Conservation (phyloP, 2,329 filamentous ascomycete species). For the Fusarium phyllophilum region DNA sequence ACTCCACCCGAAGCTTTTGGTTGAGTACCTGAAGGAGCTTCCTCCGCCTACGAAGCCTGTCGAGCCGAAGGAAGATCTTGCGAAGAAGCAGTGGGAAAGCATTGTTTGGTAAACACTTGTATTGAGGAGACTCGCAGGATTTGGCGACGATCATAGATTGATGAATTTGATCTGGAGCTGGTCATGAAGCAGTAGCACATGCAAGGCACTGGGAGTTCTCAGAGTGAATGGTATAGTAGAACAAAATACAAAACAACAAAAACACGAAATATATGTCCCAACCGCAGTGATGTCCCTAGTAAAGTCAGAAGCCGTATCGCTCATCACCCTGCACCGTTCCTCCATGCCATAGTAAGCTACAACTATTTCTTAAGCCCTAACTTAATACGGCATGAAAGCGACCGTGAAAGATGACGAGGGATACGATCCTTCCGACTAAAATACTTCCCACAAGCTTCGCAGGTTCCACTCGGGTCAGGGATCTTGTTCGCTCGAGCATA, state of each 20-base stretch:
- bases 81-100: not conserved
- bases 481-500: slow-evolving; percentile 5
- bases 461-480: not conserved
- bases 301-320: not conserved
- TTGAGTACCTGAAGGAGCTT: slow-evolving; percentile 4
- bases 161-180: not conserved
- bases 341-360: not conserved
- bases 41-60: not conserved
- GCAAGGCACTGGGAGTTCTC: not conserved
- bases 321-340: not conserved
- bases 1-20: slow-evolving; percentile 17
- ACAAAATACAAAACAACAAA: not conserved
- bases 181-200: not conserved
- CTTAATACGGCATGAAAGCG: slow-evolving; percentile 18
- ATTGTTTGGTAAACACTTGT: not conserved
- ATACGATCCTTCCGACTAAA: slow-evolving; percentile 20
- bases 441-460: not conserved
- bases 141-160: not conserved
- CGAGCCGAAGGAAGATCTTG: not conserved
- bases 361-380: slow-evolving; percentile 5
- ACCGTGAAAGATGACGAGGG: slow-evolving; percentile 14
- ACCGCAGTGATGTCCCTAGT: not conserved
- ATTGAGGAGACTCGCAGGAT: too few relatives aligned
- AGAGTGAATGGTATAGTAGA: not conserved
- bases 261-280: not conserved